Evolutionary conservation across 1,284 basidiomycete species (phyloP), one percentile per base, ranked within the genome.

Genomic region (Entoloma clypeatum): DNA sequence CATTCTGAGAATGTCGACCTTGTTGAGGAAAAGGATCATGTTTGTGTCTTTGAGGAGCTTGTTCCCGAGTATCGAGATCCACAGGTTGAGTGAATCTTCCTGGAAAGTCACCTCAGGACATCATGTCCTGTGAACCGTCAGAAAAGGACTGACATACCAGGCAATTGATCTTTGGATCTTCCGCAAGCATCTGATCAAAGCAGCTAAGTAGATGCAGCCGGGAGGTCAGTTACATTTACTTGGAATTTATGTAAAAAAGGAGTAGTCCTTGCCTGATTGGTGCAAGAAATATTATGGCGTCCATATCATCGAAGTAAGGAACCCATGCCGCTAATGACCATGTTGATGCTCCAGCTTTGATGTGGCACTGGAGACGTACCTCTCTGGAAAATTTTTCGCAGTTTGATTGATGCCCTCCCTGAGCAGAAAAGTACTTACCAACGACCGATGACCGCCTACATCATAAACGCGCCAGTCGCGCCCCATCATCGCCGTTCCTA

Each of bases 161-260:
- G 43, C 81, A 71, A 56, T 84, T 85, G 32, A 81, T 71, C 37
- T 68, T 66, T 3, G 67, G 69, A 52, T 85, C 81, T 63, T 87
- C 84, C 35, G 72, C 69, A 1, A 86, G 67, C n/a, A 73, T 72
- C 57, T 86, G 81, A 60, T 87, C 82, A 56, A 86, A 86, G 47
- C 78, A 81, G 40, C 77, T 64, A 34, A 38, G 31, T 29, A 43
- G 34, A 7, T 6, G 38, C 1, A 28, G n/a, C 6, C 9, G 16
- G 7, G 27, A 40, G n/a, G 13, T 43, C 19, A 43, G 39, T 22
- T 31, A 38, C 27, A 24, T 43, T 17, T n/a, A 36, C 8, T 14
- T 16, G 25, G 14, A 27, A 28, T 43, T 33, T 23, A 5, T 27
- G 27, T 30, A 9, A 27, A 17, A 33, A 21, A 17, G 24, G 3